Conservation (phyloP, 495 filamentous ascomycete species). For the Tuber indicum region DNA sequence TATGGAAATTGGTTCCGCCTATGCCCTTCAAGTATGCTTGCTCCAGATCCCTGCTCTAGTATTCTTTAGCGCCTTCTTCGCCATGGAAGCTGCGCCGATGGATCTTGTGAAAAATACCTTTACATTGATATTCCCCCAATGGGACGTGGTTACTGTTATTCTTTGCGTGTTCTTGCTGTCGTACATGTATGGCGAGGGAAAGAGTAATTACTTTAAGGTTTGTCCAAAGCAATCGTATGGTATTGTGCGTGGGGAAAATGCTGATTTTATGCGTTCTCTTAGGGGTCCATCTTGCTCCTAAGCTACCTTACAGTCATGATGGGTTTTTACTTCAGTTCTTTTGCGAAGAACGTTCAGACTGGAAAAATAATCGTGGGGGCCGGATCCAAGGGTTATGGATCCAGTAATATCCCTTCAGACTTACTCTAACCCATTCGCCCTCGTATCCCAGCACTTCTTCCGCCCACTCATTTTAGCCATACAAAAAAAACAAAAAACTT, state of each 20-base stretch:
- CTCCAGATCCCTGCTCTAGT: constrained; percentile 92
- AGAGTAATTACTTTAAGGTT: constrained; percentile 80
- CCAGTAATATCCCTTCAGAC: neutral
- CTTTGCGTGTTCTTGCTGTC: constrained; percentile 94
- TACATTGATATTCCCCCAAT: constrained; percentile 93
- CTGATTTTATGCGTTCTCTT: constrained; percentile 9
- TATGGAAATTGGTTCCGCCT: constrained; percentile 98
- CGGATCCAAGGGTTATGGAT: constrained; percentile 33
- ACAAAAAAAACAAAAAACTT: neutral
- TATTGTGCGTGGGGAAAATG: neutral
- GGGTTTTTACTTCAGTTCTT: constrained; percentile 72
- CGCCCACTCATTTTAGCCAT: neutral
- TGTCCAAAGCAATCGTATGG: neutral
- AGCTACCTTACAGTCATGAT: constrained; percentile 88
- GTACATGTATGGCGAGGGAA: constrained; percentile 97
- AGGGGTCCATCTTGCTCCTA: constrained; percentile 86
- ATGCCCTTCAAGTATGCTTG: constrained; percentile 95
- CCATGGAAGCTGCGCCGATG: constrained; percentile 48
- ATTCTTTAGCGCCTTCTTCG: constrained; percentile 70
- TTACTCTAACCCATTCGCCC: neutral
- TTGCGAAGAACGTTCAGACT: constrained; percentile 25
- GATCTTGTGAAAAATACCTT: constrained; percentile 74
- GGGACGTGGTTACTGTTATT: constrained; percentile 98
- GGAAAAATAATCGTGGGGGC: constrained; percentile 24
- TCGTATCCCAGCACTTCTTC: neutral